Percentiles rank a stretch among this genome's conserved stretches.
Evolutionary conservation across 805 yeast genomes (phyloP).

Genomic region (Suhomyces prunicola): DNA sequence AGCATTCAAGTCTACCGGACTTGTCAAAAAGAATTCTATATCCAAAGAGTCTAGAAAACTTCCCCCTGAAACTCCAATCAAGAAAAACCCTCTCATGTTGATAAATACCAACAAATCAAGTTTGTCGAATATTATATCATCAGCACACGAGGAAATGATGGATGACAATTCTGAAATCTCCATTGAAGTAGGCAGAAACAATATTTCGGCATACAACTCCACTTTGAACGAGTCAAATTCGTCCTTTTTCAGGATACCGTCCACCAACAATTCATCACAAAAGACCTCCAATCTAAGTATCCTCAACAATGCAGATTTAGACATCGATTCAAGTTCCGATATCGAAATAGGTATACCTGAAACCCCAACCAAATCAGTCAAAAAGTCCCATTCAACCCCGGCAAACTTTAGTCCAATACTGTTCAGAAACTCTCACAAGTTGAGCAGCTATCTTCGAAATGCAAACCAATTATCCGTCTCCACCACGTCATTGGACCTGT

Average conservation of each 20-base stretch:
- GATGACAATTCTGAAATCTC: slow-evolving; percentile 26
- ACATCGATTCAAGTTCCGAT: slow-evolving; percentile 17
- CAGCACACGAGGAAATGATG: slow-evolving; percentile 18
- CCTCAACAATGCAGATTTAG: slow-evolving; percentile 15
- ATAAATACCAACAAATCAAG: slow-evolving; percentile 22
- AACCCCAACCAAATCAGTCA: slow-evolving; percentile 38
- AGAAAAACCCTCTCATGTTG: slow-evolving; percentile 38
- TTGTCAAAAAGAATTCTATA: slow-evolving; percentile 49
- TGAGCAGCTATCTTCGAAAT: slow-evolving; percentile 4
- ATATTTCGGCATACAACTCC: slow-evolving; percentile 14
- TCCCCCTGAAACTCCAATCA: slow-evolving; percentile 46
- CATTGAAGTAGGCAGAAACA: slow-evolving; percentile 41
- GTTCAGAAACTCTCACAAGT: slow-evolving; percentile 8
- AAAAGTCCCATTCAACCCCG: slow-evolving; percentile 27
- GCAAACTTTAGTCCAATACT: slow-evolving; percentile 24
- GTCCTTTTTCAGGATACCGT: slow-evolving; percentile 30
- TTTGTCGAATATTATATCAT: slow-evolving; percentile 16
- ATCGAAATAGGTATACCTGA: slow-evolving; percentile 27
- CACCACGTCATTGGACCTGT: slow-evolving; percentile 2
- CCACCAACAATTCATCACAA: slow-evolving; percentile 13
- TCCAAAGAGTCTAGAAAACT: slow-evolving; percentile 21
- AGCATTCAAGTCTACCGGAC: slow-evolving; percentile 75
- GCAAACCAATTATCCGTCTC: slow-evolving; percentile 5
- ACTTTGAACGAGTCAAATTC: slow-evolving; percentile 31
- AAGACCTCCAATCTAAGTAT: slow-evolving; percentile 6